phyloP scores from a whole-genome alignment of 805 yeast species.

The Myxozyma vanderwaltii region DNA sequence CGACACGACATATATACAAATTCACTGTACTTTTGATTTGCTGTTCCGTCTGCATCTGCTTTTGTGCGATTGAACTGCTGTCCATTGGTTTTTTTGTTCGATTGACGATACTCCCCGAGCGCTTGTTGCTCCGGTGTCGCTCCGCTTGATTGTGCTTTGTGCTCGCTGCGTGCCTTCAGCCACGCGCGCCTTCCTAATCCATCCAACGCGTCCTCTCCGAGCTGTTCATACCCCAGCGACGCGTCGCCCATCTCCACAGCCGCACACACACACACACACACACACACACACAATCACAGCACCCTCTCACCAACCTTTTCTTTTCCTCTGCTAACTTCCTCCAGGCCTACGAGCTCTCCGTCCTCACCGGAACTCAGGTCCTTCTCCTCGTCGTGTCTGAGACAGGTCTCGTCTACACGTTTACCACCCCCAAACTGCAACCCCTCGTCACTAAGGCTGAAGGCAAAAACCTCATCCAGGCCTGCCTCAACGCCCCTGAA shows the following conservation, averaged over 20 bases:
- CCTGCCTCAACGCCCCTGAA: slow-evolving; percentile 88
- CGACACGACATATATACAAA: too few relatives aligned
- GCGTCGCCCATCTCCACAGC: too few relatives aligned
- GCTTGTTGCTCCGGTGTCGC: too few relatives aligned
- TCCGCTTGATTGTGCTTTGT: not conserved
- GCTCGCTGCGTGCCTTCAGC: slow-evolving; percentile 6
- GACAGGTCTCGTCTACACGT: slow-evolving; percentile 97
- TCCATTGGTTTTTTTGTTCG: too few relatives aligned
- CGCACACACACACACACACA: too few relatives aligned
- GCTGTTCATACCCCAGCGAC: not conserved
- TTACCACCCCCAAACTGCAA: slow-evolving; percentile 98
- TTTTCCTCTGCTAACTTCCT: not conserved
- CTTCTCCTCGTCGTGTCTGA: slow-evolving; percentile 91
- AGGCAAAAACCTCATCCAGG: slow-evolving; percentile 95
- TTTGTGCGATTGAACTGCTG: too few relatives aligned
- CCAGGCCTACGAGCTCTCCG: slow-evolving; percentile 91
- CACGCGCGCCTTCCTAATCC: slow-evolving; percentile 25
- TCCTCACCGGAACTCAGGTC: slow-evolving; percentile 96
- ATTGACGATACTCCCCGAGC: too few relatives aligned
- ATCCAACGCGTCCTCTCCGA: slow-evolving; percentile 12
- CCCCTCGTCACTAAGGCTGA: slow-evolving; percentile 97
- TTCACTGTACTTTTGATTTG: too few relatives aligned
- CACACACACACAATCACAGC: too few relatives aligned
- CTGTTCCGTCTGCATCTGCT: too few relatives aligned
- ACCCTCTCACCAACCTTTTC: not conserved